Evolutionary conservation across 257 asterid genomes (phyloP), one percentile per base, ranked within the genome.

Genomic region (Solanum peruvianum): DNA sequence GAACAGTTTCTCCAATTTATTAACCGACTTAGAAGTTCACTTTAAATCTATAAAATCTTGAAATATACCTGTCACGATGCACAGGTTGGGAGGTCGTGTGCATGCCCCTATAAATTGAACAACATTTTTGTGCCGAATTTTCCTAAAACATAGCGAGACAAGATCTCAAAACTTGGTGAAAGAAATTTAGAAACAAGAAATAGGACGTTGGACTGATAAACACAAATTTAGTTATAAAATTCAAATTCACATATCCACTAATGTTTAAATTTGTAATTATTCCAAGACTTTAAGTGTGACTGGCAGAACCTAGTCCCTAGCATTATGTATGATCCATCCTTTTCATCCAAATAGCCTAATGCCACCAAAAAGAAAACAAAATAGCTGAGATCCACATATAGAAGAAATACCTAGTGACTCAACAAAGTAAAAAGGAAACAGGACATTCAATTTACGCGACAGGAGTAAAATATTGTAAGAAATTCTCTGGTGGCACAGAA

Each of bases 101-200:
- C 93, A 91, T 75, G 93, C 93, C n/a, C 93, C 92, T 44, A 91
- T 81, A 83, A 91, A 91, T 70, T 91, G 93, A 71, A 91, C 93
- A 44, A 91, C 93, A 91, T 91, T 88, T 91, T 91, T 91, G 87
- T 91, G 93, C 83, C 93, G 88, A 70, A 91, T 89, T 90, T 90
- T 91, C 87, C 93, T 91, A 87, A 82, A 86, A 60, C 69, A 71
- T 44, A 10, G 14, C 49, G 16, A 71, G 77, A 60, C 23, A 64
- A 31, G 15, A 71, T 29, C 62, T 21, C 81, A 75, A 44, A 69
- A 39, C 2, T 29, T 56, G 42, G 11, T 73, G 23, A 42, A 69
- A 84, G 25, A 21, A 88, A 31, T 23, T 25, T 58, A 84, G 25
- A 21, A 88, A 31, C 44, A 85, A 45, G 25, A 71, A 71, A 71